A percentile compares a stretch with the other conserved stretches of the same genome.
Evolutionary conservation across 2,329 filamentous ascomycete genomes (phyloP).

Genomic region (Endoconidiophora laricicola): DNA sequence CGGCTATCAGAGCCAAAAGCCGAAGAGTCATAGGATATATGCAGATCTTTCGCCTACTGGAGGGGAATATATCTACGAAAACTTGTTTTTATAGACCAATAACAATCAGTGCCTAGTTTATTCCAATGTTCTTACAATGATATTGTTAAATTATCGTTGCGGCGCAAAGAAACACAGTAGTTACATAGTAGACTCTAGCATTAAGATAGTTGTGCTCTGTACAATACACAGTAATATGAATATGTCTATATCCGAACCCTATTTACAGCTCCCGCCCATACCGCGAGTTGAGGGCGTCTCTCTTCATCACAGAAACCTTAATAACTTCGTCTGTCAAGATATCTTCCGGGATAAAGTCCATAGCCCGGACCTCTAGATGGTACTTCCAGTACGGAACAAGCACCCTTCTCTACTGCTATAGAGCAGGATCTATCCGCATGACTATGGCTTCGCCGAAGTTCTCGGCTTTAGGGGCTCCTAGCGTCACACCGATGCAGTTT

Average conservation of each 20-base stretch:
- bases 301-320: neutral
- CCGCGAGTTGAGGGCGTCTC: neutral
- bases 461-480: slow-evolving; percentile 11
- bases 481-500: slow-evolving; percentile 14
- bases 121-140: too few relatives aligned
- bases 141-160: too few relatives aligned
- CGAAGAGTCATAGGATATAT: too few relatives aligned
- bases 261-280: neutral
- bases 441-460: neutral
- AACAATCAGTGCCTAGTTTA: too few relatives aligned
- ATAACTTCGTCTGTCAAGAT: neutral
- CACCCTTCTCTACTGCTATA: neutral
- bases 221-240: too few relatives aligned
- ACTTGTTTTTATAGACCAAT: too few relatives aligned
- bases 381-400: slow-evolving; percentile 1
- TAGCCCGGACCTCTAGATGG: neutral
- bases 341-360: neutral
- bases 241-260: neutral
- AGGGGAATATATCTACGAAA: too few relatives aligned
- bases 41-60: too few relatives aligned
- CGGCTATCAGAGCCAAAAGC: too few relatives aligned
- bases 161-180: too few relatives aligned
- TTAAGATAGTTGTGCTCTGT: too few relatives aligned
- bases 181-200: too few relatives aligned
- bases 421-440: neutral